These are phyloP conservation scores for Paramecium biaurelia DNA, from an alignment of 73 alveolate species.

Conservation along the genomic window DNA sequence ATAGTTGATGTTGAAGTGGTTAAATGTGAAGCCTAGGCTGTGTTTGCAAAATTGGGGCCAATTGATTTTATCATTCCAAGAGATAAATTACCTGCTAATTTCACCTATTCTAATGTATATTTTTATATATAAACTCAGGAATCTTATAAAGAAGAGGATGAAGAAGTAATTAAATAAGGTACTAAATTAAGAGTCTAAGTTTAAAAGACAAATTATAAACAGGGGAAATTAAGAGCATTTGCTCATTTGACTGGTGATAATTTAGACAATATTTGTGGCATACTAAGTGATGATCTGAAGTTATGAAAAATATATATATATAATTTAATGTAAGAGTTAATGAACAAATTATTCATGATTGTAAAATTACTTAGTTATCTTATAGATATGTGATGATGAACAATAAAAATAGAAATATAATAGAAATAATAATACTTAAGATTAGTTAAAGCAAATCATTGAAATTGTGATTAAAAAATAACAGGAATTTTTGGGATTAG, in stretches of 20 bases:
- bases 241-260: slow-evolving; percentile 12
- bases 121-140: not conserved
- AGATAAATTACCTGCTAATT: not conserved
- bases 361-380: not conserved
- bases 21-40: not conserved
- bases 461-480: not conserved
- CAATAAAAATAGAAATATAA: not conserved
- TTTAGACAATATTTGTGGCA: slow-evolving; percentile 25
- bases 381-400: not conserved
- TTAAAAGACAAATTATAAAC: slow-evolving; percentile 4
- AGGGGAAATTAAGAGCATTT: slow-evolving; percentile 22
- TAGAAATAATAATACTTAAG: not conserved
- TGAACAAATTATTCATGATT: not conserved
- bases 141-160: slow-evolving; percentile 22
- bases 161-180: slow-evolving; percentile 30
- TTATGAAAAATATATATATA: not conserved
- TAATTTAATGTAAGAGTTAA: not conserved
- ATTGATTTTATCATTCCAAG: slow-evolving; percentile 5
- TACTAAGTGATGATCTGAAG: slow-evolving; percentile 26
- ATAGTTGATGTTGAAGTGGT: slow-evolving; percentile 46
- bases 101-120: not conserved
- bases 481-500: not conserved
- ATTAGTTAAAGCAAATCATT: not conserved
- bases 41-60: slow-evolving; percentile 32
- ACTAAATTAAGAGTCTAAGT: slow-evolving; percentile 31